Conservation (phyloP, 306 rosid species). For the Acmispon strigosus region DNA sequence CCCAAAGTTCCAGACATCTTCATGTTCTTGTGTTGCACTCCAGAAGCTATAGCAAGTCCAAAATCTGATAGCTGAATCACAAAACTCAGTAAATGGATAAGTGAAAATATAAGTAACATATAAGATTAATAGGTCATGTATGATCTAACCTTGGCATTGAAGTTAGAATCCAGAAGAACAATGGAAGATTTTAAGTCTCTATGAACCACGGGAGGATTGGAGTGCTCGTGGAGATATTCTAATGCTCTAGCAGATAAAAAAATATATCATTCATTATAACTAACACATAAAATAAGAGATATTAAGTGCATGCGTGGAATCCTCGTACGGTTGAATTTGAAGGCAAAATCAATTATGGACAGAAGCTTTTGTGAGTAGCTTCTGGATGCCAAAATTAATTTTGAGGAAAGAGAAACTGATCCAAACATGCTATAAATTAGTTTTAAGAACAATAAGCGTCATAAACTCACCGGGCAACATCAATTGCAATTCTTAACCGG, state of each 20-base stretch:
- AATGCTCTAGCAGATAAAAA: conserved; percentile 52
- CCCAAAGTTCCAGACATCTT: conserved; percentile 70
- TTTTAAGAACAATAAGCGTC: neutral
- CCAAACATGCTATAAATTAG: neutral
- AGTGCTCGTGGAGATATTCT: conserved; percentile 88
- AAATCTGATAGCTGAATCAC: conserved; percentile 75
- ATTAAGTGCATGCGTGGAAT: too few species aligned
- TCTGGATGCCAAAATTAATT: too few species aligned
- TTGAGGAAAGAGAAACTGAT: too few species aligned
- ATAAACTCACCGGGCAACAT: conserved; percentile 64
- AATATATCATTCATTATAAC: neutral
- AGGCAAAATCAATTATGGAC: too few species aligned
- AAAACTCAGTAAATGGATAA: conserved; percentile 30
- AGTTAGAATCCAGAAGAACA: conserved; percentile 81
- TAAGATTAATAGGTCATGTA: neutral
- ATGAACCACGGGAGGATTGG: conserved; percentile 75
- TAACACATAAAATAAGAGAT: neutral
- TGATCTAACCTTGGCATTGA: conserved; percentile 70
- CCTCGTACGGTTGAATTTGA: too few species aligned
- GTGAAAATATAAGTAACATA: neutral
- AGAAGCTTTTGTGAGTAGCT: too few species aligned
- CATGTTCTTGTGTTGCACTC: conserved; percentile 54
- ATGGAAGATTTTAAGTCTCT: conserved; percentile 69
- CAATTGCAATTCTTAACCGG: conserved; percentile 75
- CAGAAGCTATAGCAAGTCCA: conserved; percentile 64